Base-by-base conservation (phyloP, 352 stramenopile genomes). In the Pythium guiyangense region DNA sequence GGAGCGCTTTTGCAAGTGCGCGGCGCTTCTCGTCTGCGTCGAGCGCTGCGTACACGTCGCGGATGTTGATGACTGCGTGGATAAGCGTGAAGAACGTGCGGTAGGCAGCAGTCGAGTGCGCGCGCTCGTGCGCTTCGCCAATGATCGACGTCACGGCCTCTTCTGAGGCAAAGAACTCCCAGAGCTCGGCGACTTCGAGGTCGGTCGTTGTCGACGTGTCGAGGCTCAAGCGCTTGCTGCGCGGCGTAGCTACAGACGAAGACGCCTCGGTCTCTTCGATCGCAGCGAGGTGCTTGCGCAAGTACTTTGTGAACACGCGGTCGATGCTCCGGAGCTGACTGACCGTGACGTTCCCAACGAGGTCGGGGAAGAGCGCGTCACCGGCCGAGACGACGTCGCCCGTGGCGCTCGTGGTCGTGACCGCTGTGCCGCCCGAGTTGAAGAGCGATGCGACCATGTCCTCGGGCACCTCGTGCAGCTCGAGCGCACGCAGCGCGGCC, bases 81-180 rank as follows among this genome's bases (percentile, higher is more conserved):
- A 92, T 57, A 37, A 86, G 53, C 17, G 78, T 62, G 9, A 92
- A 79, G 10, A 92, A 60, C 52, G 77, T 83, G 37, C 80, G 79
- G 46, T 92, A 90, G 0, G 83, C 74, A 2, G 74, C 74, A 14
- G 45, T 66, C 10, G 54, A 51, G 49, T 74, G 69, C 11, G 63
- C 51, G 45, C 57, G 54, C 14, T 71, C 66, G 14, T 73, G 57
- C 55, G 79, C 64, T 6, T 74, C 62, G 17, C 62, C 68, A 15
- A 78, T 49, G 14, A 86, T 67, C 9, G 54, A 60, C 12, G 60
- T 52, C 31, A 80, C 66, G 8, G 70, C 67, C 18, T 85, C 72
- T 44, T 77, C 66, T 20, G 77, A 87, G 27, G 71, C 63, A 18
- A 92, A 70, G 44, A 90, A 87, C 43, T 59, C 57, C 83, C 79